These are phyloP conservation scores for Vitis hybrid DNA, from an alignment of 177 flowering plant species.

Conservation along the genomic window DNA sequence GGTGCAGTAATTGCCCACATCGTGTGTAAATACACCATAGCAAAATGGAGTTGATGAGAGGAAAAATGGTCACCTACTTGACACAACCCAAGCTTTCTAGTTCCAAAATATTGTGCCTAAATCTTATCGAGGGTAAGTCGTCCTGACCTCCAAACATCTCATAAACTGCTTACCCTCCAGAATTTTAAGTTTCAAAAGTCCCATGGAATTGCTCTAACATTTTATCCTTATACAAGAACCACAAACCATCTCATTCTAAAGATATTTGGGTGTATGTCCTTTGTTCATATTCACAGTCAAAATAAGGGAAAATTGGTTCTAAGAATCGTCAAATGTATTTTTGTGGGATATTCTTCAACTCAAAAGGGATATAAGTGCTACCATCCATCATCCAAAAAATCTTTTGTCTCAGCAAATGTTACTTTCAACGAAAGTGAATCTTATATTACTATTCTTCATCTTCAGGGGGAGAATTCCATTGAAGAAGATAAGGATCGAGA, in stretches of 20 bases:
- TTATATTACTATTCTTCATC: not conserved
- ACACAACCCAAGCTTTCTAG: no score
- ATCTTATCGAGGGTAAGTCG: no score
- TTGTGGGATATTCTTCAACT: constrained; percentile 4
- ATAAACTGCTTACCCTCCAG: constrained; percentile 6
- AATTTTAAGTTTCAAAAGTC: not conserved
- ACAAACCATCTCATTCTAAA: not conserved
- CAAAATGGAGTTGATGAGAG: no score
- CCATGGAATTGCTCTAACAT: not conserved
- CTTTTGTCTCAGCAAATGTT: not conserved
- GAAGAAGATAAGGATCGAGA: no score
- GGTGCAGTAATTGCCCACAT: no score
- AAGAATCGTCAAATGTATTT: constrained; percentile 1
- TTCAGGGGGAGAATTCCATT: not conserved
- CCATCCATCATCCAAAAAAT: constrained; percentile 2
- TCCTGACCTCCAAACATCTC: not conserved
- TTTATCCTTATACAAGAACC: not conserved
- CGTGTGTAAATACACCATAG: no score
- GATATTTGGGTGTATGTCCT: constrained; percentile 9
- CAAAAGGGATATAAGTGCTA: constrained; percentile 8
- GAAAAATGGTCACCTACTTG: no score
- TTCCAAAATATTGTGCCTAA: no score
- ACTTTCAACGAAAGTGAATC: no score
- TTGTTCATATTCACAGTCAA: not conserved
- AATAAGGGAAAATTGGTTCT: constrained; percentile 2